Evolutionary conservation across 768 basidiomycete species (phyloP).

Genomic region (Daedalea quercina): DNA sequence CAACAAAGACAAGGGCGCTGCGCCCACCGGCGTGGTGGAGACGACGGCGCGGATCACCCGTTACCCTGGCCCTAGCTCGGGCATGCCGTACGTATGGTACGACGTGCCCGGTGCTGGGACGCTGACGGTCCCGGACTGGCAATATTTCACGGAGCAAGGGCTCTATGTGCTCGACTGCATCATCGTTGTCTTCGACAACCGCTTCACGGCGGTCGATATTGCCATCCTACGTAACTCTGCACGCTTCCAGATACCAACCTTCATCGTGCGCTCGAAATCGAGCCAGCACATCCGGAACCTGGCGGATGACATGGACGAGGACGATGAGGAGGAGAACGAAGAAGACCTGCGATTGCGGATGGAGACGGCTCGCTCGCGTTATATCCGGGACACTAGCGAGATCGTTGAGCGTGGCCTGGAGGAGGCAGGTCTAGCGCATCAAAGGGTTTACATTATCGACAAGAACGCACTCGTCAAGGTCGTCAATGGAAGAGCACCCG

Average conservation of each 20-base stretch:
- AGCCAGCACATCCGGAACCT: not conserved
- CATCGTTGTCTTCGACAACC: slow-evolving; percentile 1
- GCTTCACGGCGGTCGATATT: not conserved
- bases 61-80: not conserved
- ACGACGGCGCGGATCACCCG: not conserved
- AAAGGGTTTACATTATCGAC: not conserved
- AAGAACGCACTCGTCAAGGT: not conserved
- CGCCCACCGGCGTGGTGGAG: not conserved
- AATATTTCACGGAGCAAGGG: slow-evolving; percentile 1
- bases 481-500: not conserved
- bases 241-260: slow-evolving; percentile 1
- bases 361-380: not conserved
- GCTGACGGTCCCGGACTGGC: not conserved
- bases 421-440: not conserved
- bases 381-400: not conserved
- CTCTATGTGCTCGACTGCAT: slow-evolving; percentile 1
- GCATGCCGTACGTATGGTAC: not conserved
- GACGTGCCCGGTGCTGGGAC: not conserved
- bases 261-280: slow-evolving; percentile 1
- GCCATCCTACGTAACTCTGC: not conserved
- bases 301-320: not conserved
- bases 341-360: not conserved
- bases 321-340: not conserved
- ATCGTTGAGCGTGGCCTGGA: not conserved
- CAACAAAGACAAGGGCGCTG: not conserved